Evolutionary conservation across 2,329 filamentous ascomycete genomes (phyloP).

Genomic region (Colletotrichum sojae): DNA sequence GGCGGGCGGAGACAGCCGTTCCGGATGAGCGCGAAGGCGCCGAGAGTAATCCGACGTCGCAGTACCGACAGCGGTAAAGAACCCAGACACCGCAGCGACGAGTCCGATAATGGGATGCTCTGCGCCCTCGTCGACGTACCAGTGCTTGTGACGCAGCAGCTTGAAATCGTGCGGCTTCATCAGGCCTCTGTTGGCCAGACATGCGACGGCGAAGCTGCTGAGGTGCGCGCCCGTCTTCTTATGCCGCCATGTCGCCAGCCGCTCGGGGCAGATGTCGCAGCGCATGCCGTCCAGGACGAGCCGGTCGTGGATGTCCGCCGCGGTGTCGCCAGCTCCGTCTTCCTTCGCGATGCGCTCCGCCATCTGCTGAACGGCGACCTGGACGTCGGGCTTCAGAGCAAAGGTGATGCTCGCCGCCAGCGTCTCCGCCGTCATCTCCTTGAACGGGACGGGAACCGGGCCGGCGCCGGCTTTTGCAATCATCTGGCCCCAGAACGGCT

Average conservation of each 20-base stretch:
- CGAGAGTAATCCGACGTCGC: constrained; percentile 50
- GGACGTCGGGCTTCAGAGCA: constrained; percentile 64
- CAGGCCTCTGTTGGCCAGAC: constrained; percentile 68
- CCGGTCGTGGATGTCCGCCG: constrained; percentile 67
- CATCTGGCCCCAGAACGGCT: constrained; percentile 78
- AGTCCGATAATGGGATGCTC: constrained; percentile 75
- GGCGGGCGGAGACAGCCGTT: neutral
- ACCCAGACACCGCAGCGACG: constrained; percentile 76
- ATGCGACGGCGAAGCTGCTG: constrained; percentile 73
- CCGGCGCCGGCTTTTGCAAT: constrained; percentile 73
- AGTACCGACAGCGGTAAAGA: constrained; percentile 75
- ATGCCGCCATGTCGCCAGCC: constrained; percentile 74
- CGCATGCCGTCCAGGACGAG: constrained; percentile 68
- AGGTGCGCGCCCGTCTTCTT: constrained; percentile 70
- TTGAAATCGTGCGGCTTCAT: constrained; percentile 72
- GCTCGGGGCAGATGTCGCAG: constrained; percentile 70
- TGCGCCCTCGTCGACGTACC: constrained; percentile 76
- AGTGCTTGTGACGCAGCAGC: constrained; percentile 62
- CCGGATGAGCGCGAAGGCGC: constrained; percentile 30
- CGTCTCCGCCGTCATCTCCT: constrained; percentile 69
- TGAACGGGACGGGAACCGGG: constrained; percentile 70
- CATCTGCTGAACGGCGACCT: constrained; percentile 56
- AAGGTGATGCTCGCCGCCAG: constrained; percentile 67
- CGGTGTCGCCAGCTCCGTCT: constrained; percentile 66
- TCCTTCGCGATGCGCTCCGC: constrained; percentile 68